phyloP scores from a whole-genome alignment of 2,329 filamentous ascomycete species.

The Leptographium radiaticola region DNA sequence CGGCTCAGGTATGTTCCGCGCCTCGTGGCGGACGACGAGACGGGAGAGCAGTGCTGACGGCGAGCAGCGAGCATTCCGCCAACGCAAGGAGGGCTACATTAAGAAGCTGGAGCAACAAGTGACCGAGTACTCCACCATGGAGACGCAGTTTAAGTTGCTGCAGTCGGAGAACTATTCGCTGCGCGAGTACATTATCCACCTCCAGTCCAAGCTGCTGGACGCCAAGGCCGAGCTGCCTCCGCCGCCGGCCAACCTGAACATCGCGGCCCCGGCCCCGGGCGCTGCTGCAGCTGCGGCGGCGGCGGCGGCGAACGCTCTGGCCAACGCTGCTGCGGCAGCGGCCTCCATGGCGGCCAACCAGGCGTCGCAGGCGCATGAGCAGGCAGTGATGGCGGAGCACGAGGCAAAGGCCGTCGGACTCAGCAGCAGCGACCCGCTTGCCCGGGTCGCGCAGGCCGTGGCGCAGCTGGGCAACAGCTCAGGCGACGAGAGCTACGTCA shows the following conservation, averaged over 20 bases:
- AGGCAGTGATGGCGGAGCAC: neutral
- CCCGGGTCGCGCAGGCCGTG: constrained; percentile 36
- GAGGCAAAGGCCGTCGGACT: neutral
- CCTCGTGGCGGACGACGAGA: constrained; percentile 19
- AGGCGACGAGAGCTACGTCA: neutral
- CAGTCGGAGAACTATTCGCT: constrained; percentile 83
- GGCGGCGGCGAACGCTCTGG: constrained; percentile 5
- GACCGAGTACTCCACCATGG: constrained; percentile 63
- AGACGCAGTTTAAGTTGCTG: constrained; percentile 64
- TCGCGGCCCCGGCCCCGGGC: constrained; percentile 25
- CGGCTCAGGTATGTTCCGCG: constrained; percentile 64
- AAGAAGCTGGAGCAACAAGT: constrained; percentile 95
- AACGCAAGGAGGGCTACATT: constrained; percentile 96
- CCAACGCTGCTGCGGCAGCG: constrained; percentile 6
- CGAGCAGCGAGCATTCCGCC: constrained; percentile 92
- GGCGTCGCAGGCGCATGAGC: neutral
- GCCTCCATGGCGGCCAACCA: constrained; percentile 1
- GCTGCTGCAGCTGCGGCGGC: neutral
- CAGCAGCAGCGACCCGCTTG: constrained; percentile 21
- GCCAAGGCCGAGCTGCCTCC: constrained; percentile 72
- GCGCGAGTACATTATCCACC: constrained; percentile 80
- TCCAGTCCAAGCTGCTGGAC: constrained; percentile 79
- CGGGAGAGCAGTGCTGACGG: too few species aligned
- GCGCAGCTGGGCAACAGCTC: constrained; percentile 12
- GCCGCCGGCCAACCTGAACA: constrained; percentile 66